Evolutionary conservation across 148 eudicot genomes (phyloP).

Genomic region (Rhododendron griersonianum): DNA sequence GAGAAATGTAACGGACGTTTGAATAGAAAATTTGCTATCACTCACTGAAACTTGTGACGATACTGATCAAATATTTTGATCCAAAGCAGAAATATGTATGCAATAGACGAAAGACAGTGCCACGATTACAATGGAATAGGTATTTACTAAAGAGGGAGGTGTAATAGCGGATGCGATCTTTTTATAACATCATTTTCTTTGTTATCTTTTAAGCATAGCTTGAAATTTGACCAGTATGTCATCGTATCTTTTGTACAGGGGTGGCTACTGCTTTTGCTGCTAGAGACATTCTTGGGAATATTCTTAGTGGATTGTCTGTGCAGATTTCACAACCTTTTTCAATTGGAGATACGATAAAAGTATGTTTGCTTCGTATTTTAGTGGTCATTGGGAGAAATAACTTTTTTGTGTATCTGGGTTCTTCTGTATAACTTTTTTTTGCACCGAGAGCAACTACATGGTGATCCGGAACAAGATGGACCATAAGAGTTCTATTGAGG

Average conservation of each 20-base stretch:
- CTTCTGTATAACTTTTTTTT: background rate
- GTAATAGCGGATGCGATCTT: background rate
- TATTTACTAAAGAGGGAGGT: background rate
- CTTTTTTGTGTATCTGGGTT: background rate
- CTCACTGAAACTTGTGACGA: background rate
- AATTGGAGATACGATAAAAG: slow-evolving; percentile 89
- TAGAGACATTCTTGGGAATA: slow-evolving; percentile 86
- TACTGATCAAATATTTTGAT: background rate
- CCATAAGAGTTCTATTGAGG: background rate
- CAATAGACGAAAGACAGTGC: background rate
- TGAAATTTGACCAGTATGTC: background rate
- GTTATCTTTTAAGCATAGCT: background rate
- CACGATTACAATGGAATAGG: background rate
- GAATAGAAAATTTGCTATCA: background rate
- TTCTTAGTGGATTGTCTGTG: slow-evolving; percentile 86
- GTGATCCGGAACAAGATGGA: background rate
- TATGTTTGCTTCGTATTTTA: slow-evolving; percentile 22
- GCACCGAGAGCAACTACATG: background rate
- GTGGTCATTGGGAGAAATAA: background rate
- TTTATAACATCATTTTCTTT: background rate
- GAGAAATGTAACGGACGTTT: background rate
- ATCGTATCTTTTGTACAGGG: slow-evolving; percentile 39
- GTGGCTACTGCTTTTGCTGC: slow-evolving; percentile 99
- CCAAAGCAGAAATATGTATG: background rate
- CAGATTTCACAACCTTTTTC: slow-evolving; percentile 90